Evolutionary conservation across 2,329 filamentous ascomycete species (phyloP), one percentile per base, ranked within the genome.

Genomic region (Sporothrix luriei): DNA sequence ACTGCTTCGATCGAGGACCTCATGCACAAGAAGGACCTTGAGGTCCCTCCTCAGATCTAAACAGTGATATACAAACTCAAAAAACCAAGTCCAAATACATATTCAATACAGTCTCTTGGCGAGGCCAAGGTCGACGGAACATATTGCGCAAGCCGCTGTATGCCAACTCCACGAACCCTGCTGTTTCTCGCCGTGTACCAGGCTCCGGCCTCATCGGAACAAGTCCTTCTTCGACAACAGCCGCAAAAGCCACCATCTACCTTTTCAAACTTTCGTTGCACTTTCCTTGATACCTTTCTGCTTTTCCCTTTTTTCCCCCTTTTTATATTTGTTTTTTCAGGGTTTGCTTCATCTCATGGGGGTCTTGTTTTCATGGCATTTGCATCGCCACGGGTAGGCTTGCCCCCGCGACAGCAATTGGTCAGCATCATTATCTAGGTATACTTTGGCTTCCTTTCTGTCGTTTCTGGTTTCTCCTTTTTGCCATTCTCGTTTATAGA

Each of bases 1-100:
- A 86, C 82, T 70, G 81, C 78, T 14, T 84, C 82, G 13, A 75
- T 79, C 19, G 78, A 79, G 73, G 76, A 80, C 38, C 72, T 74
- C 24, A 29, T 71, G 16, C 66, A 48, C 67, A 73, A 72, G 68
- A 68, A 69, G 49, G 71, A 74, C 21, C 49, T 40, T 1, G 65
- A 70, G 21, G 55, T 29, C 0, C 26, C 52, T 33, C 26, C 52
- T 33, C 59, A 57, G 19, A 57, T 69, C n/a, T 66, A 54, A 43
- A 29, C 33, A 33, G 33, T 33, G 33, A 33, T 10, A 29, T 13
- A 46, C 24, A 10, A 6, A 40, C 16, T 14, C 19, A 40, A 26
- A 61, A 40, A 26, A 61, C 7, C 54, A 59, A 61, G 29, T 11
- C 19, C 57, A 43, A 43, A 43, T 43, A 43, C 4, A 11, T 21